Percentiles rank a stretch among this genome's conserved stretches.
Evolutionary conservation across 108 stramenopile species (phyloP).

Genomic region (Seminavis robusta): DNA sequence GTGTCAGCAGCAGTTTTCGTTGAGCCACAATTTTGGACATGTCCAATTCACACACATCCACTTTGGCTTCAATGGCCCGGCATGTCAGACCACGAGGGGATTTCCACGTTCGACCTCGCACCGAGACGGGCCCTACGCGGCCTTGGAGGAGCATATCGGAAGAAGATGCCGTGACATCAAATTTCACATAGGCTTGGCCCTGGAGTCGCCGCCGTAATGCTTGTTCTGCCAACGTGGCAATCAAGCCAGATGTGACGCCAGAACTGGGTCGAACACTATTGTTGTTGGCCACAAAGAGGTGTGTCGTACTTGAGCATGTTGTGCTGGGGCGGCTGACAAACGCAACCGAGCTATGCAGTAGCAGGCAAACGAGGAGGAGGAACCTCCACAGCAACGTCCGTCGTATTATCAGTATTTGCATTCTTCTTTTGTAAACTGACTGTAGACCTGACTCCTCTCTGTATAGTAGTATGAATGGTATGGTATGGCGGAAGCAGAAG

Average conservation of each 20-base stretch:
- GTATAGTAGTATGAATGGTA: no score
- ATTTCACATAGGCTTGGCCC: constrained; percentile 37
- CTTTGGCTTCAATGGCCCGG: constrained; percentile 53
- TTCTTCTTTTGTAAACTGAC: no score
- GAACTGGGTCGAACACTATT: no score
- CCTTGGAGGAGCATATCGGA: constrained; percentile 24
- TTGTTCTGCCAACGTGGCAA: constrained; percentile 47
- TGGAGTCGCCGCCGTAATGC: constrained; percentile 43
- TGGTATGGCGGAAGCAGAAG: no score
- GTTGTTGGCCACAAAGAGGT: no score
- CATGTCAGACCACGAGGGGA: constrained; percentile 45
- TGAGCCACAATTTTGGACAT: constrained; percentile 26
- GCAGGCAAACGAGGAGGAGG: no score
- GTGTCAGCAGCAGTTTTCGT: constrained; percentile 41
- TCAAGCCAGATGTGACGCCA: constrained; percentile 38
- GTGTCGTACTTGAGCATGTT: no score
- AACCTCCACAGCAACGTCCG: no score
- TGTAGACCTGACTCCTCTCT: no score
- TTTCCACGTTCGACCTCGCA: constrained; percentile 48
- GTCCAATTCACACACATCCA: constrained; percentile 45
- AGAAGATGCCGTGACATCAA: constrained; percentile 38
- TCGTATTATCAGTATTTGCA: no score
- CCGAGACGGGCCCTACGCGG: constrained; percentile 51
- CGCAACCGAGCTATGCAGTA: no score
- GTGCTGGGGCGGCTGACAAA: no score